Conservation (phyloP, 2,329 filamentous ascomycete genomes). For the Diaporthe citri region DNA sequence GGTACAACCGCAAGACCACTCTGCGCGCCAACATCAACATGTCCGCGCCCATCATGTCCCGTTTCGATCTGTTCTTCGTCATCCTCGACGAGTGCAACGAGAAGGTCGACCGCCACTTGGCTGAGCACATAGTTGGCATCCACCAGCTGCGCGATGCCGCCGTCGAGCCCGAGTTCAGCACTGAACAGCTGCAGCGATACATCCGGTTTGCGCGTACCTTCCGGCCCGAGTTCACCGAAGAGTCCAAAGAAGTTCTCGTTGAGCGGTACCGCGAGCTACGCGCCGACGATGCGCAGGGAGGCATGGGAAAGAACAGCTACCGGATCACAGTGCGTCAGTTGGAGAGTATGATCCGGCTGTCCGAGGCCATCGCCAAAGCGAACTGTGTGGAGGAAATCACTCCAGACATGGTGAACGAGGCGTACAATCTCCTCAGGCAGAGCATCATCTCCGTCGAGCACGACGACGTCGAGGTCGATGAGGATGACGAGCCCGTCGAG, state of each 20-base stretch:
- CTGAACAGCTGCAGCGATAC: conserved; percentile 95
- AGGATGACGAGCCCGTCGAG: conserved; percentile 56
- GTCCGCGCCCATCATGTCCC: conserved; percentile 98
- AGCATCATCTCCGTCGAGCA: conserved; percentile 98
- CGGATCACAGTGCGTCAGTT: conserved; percentile 97
- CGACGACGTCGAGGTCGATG: conserved; percentile 95
- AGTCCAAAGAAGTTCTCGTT: conserved; percentile 87
- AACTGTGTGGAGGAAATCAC: conserved; percentile 95
- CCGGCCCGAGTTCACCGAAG: conserved; percentile 89
- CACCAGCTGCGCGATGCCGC: conserved; percentile 94
- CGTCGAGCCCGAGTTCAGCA: conserved; percentile 92
- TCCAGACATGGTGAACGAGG: conserved; percentile 88
- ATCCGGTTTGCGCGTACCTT: conserved; percentile 97
- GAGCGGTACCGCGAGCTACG: conserved; percentile 96
- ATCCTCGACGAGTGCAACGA: conserved; percentile 98
- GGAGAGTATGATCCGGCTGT: conserved; percentile 94
- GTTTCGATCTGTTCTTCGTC: conserved; percentile 99
- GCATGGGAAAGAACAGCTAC: conserved; percentile 94
- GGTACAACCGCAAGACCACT: conserved; percentile 97
- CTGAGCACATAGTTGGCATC: conserved; percentile 93
- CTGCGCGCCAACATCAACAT: conserved; percentile 97
- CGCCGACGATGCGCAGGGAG: conserved; percentile 92
- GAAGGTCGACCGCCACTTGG: conserved; percentile 87
- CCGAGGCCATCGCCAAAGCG: conserved; percentile 97
- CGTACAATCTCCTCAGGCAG: conserved; percentile 89